Evolutionary conservation across 1,139 yeast genomes (phyloP).

Genomic region (Taphrina betulina): DNA sequence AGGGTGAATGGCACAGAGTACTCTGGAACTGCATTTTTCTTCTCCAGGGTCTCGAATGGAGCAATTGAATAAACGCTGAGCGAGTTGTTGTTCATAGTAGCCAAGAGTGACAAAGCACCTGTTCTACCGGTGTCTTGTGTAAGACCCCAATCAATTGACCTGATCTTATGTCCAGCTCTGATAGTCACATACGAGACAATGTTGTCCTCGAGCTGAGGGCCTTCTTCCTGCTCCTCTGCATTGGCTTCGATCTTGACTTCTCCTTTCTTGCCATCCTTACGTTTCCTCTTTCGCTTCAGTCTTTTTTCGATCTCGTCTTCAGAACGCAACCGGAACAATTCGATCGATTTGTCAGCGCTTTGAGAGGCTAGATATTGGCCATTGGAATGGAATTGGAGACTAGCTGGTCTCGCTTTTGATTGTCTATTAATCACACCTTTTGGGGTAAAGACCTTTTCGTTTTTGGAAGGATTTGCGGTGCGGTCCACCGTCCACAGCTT

Average conservation of each 20-base stretch:
- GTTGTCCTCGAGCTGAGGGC: conserved; percentile 42
- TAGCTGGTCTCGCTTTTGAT: conserved; percentile 71
- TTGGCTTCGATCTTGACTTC: conserved; percentile 61
- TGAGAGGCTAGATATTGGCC: conserved; percentile 62
- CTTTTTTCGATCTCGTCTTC: conserved; percentile 81
- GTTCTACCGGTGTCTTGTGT: conserved; percentile 27
- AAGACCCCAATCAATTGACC: conserved; percentile 44
- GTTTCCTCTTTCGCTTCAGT: conserved; percentile 69
- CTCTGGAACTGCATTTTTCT: conserved; percentile 51
- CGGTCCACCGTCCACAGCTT: conserved; percentile 77
- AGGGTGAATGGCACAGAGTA: conserved; percentile 57
- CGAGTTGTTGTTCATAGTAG: conserved; percentile 69
- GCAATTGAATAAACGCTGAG: conserved; percentile 65
- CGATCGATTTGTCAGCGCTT: conserved; percentile 78
- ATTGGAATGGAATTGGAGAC: conserved; percentile 54
- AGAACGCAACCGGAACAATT: conserved; percentile 72
- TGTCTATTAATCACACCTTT: conserved; percentile 72
- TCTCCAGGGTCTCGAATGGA: conserved; percentile 52
- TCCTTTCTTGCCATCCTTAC: conserved; percentile 57
- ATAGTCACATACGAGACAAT: conserved; percentile 43
- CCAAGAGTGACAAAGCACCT: conserved; percentile 55
- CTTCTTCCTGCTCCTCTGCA: conserved; percentile 56
- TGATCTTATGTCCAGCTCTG: conserved; percentile 44
- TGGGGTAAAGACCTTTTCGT: conserved; percentile 56
- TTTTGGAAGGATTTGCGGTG: conserved; percentile 11